Evolutionary conservation across 208 protist genomes (phyloP), one percentile per base, ranked within the genome.

Genomic region (Acanthamoeba healyi): DNA sequence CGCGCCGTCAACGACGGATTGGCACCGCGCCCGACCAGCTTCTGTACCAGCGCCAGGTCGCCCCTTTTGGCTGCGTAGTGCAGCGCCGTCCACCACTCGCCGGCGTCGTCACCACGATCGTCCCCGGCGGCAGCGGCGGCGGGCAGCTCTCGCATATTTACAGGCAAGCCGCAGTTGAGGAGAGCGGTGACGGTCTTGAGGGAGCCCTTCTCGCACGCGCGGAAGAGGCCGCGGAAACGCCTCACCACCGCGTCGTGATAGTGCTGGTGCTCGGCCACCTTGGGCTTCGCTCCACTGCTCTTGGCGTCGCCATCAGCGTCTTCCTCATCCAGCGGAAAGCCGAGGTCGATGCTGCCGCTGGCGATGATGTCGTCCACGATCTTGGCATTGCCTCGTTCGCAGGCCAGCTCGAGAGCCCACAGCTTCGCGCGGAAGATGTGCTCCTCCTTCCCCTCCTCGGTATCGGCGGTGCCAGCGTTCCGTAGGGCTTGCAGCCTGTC

Each of bases 21-120:
- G 34, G 67, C 67, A 32, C 67, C 67, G 5, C 67, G 67, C 15
- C 24, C 67, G 24, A 77, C 67, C 15, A 77, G 67, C 67, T 77
- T 77, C 34, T 77, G 67, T 7, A 77, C 38, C 32, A 77, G 67
- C 17, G 67, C 34, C 67, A 77, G 38, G n/a, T 77, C 67, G 38
- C 67, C 67, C 38, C 67, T n/a, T 22, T 77, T 77, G 34, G 67
- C 67, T 17, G 34, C 29, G 67, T 77, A 77, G 67, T 77, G 67
- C 32, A 77, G 38, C 19, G 67, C 67, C 38, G 67, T 77, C 67
- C 67, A 77, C 34, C 29, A 0, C 0, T 70, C 63, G 29, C 24
- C 9, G 24, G 9, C 67, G 29, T 22, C 67, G 15, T 40, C 34
- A 24, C 29, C 49, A 19, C 17, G 17, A 19, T 54, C 49, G 49